Evolutionary conservation across 2,329 filamentous ascomycete species (phyloP), one percentile per base, ranked within the genome.

Genomic region (Aspergillus costaricaensis): DNA sequence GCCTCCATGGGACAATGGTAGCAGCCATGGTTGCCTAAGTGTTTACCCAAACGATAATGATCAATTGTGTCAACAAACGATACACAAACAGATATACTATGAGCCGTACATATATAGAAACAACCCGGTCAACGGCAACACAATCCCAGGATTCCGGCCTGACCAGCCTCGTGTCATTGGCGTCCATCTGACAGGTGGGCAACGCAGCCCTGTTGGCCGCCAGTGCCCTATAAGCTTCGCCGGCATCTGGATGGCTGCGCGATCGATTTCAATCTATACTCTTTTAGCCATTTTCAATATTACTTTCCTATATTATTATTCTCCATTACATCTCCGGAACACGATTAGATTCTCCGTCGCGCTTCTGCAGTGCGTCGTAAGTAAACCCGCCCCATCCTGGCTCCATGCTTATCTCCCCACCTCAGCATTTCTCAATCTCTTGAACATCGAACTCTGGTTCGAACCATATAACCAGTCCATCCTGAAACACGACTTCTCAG

Each of bases 81-180:
- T 14, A 44, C 41, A 30, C 10, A 27, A 9, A 50, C n/a, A 12
- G 47, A 17, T 38, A 54, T 25, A 38, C 3, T 5, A 39, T 8
- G 41, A 39, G 50, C 58, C 39, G 12, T 52, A 36, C 32, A 60
- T 50, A 56, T 50, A 56, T 55, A 57, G 58, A 48, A 60, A 47
- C 48, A 52, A 10, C 14, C 30, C 7, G 47, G 41, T 19, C 55
- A 32, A 21, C 27, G 39, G 27, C 25, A 38, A 43, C 30, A 27
- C 21, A 21, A 32, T 41, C 12, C 10, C 9, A 44, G 44, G 25
- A 50, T 5, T 30, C n/a, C n/a, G 47, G 47, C 25, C 27, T 50
- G 43, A 38, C 44, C 27, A 17, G 47, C 23, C 25, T 32, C 23
- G 47, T 30, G 47, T 50, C 25, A 9, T 50, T n/a, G 23, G 44